Percentiles rank a stretch among this genome's conserved stretches.
These are phyloP conservation scores for Cicer pinnatifidum DNA, from an alignment of 306 rosid genomes.

Conservation along the genomic window DNA sequence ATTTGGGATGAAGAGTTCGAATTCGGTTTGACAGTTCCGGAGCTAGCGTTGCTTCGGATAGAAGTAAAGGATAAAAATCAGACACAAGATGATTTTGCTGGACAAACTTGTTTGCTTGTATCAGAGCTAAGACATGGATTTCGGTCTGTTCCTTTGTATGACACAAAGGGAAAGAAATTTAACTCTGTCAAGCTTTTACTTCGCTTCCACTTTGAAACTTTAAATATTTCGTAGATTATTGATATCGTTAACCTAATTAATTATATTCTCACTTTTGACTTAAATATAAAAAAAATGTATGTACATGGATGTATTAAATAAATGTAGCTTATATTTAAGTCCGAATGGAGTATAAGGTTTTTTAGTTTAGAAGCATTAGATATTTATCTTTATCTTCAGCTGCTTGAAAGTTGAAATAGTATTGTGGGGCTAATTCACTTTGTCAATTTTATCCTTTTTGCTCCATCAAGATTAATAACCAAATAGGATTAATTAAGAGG, in stretches of 20 bases:
- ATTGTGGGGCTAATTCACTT: background rate
- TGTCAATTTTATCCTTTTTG: conserved; percentile 14
- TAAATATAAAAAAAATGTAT: too few species aligned
- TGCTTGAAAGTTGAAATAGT: conserved; percentile 1
- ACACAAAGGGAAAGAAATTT: conserved; percentile 63
- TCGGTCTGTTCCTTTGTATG: conserved; percentile 64
- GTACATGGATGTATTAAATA: too few species aligned
- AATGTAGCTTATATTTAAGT: too few species aligned
- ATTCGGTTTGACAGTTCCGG: conserved; percentile 70
- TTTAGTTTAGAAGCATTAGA: background rate
- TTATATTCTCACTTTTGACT: too few species aligned
- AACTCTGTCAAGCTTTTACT: conserved; percentile 64
- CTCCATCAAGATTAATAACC: background rate
- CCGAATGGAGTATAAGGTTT: background rate
- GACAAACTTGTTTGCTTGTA: conserved; percentile 83
- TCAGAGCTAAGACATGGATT: conserved; percentile 72
- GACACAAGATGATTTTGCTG: conserved; percentile 79
- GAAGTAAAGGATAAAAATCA: conserved; percentile 72
- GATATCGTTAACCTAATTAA: too few species aligned
- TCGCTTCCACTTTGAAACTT: conserved; percentile 52
- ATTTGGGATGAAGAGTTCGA: conserved; percentile 81
- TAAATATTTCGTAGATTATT: background rate
- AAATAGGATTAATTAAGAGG: conserved; percentile 3
- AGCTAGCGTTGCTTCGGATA: conserved; percentile 75
- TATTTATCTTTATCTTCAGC: background rate